Conservation (phyloP, 2,329 filamentous ascomycete genomes). For the Microdochium bolleyi region DNA sequence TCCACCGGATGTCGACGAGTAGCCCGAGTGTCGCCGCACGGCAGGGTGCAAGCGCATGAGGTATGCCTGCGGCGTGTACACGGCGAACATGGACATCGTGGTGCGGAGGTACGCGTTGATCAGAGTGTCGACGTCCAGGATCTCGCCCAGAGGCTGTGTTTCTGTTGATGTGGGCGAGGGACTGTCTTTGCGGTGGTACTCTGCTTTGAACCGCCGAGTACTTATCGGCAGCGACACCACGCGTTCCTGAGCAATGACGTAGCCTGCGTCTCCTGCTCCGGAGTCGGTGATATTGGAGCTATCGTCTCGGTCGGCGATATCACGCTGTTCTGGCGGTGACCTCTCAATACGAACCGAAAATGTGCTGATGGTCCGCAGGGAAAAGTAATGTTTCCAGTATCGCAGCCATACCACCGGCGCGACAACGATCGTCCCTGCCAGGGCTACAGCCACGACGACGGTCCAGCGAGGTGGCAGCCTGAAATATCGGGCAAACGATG, state of each 20-base stretch:
- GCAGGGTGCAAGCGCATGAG: conserved; percentile 8
- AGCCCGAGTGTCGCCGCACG: conserved; percentile 1
- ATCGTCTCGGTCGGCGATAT: too few relatives aligned
- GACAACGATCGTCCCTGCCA: not conserved
- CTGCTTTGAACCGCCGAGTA: conserved; percentile 1
- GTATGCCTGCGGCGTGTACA: conserved; percentile 13
- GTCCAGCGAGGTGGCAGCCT: conserved; percentile 1
- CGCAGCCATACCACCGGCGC: not conserved
- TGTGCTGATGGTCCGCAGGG: not conserved
- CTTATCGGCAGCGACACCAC: conserved; percentile 8
- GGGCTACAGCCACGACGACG: conserved; percentile 5
- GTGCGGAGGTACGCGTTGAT: conserved; percentile 11
- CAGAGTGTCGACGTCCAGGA: conserved; percentile 1
- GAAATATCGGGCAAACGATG: too few relatives aligned
- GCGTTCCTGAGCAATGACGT: conserved; percentile 11
- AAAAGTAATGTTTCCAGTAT: not conserved
- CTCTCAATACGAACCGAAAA: not conserved
- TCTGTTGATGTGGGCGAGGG: not conserved
- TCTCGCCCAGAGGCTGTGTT: not conserved
- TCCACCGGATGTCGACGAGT: too few relatives aligned
- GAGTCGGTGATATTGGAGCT: too few relatives aligned
- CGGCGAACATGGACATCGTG: conserved; percentile 12
- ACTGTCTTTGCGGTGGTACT: not conserved
- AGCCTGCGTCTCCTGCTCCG: not conserved
- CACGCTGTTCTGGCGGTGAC: too few relatives aligned